Evolutionary conservation across 768 basidiomycete genomes (phyloP).

Genomic region (Tylopilus intermedius): DNA sequence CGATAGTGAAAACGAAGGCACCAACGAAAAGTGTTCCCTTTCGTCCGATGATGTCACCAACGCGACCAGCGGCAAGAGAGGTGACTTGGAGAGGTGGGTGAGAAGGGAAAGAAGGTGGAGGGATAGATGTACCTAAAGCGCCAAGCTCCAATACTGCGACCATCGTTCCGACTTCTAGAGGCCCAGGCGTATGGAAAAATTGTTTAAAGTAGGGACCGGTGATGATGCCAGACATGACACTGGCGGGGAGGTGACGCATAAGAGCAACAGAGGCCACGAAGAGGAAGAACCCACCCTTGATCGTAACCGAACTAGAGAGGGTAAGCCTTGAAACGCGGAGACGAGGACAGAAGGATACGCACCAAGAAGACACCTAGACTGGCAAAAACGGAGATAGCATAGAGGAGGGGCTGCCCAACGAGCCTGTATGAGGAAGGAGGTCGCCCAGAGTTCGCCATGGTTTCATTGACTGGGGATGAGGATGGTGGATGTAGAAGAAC

Average conservation of each 20-base stretch:
- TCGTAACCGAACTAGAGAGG: slow-evolving; percentile 71
- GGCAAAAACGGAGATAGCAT: slow-evolving; percentile 74
- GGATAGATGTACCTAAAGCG: slow-evolving; percentile 65
- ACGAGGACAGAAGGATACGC: slow-evolving; percentile 26
- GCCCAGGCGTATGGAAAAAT: slow-evolving; percentile 75
- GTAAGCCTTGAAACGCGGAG: not conserved
- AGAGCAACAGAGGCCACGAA: not conserved
- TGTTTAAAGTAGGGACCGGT: slow-evolving; percentile 78
- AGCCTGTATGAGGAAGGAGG: slow-evolving; percentile 44
- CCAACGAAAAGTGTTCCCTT: slow-evolving; percentile 81
- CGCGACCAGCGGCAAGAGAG: slow-evolving; percentile 80
- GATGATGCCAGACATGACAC: slow-evolving; percentile 90
- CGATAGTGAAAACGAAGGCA: slow-evolving; percentile 78
- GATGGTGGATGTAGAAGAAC: slow-evolving; percentile 16
- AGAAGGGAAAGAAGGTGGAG: not conserved
- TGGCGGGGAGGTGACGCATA: slow-evolving; percentile 26
- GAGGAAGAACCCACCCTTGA: slow-evolving; percentile 55
- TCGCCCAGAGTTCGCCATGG: slow-evolving; percentile 42
- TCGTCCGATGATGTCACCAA: slow-evolving; percentile 84
- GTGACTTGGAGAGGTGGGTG: slow-evolving; percentile 51
- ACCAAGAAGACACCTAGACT: slow-evolving; percentile 85
- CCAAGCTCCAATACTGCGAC: slow-evolving; percentile 93
- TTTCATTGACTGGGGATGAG: slow-evolving; percentile 37
- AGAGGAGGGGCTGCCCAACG: slow-evolving; percentile 74
- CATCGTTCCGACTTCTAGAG: slow-evolving; percentile 84